Percentiles rank a stretch among this genome's conserved stretches.
phyloP scores from a whole-genome alignment of 2,329 filamentous ascomycete genomes.

The Fusarium xyrophilum region DNA sequence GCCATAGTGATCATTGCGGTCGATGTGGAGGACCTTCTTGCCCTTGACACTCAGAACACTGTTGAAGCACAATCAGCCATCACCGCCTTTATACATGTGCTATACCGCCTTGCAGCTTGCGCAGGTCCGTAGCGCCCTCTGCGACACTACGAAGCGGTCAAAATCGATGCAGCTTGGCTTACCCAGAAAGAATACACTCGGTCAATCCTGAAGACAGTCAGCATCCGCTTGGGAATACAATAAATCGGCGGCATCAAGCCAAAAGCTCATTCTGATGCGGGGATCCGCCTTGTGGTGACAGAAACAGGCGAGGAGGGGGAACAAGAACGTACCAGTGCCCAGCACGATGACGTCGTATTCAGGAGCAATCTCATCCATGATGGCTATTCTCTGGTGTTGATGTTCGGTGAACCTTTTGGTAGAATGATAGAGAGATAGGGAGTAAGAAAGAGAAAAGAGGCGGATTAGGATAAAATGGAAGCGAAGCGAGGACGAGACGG shows the following conservation, averaged over 20 bases:
- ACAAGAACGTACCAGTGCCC: conserved; percentile 80
- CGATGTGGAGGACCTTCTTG: conserved; percentile 98
- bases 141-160: conserved; percentile 5
- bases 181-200: conserved; percentile 99
- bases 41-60: conserved; percentile 96
- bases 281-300: conserved; percentile 29
- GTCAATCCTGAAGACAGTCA: conserved; percentile 74
- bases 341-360: conserved; percentile 99
- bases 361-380: conserved; percentile 96
- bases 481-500: conserved; percentile 1
- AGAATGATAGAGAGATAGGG: conserved; percentile 6
- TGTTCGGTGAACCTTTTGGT: conserved; percentile 4
- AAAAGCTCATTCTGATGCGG: conserved; percentile 34
- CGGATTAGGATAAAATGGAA: conserved; percentile 32
- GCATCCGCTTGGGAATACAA: conserved; percentile 16
- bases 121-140: conserved; percentile 1
- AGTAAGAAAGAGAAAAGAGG: conserved; percentile 19
- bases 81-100: conserved; percentile 35
- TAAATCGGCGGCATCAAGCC: conserved; percentile 7
- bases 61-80: conserved; percentile 32
- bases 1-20: conserved; percentile 98
- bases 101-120: conserved; percentile 20
- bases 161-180: conserved; percentile 46
- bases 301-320: conserved; percentile 18
- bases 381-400: conserved; percentile 25